phyloP scores from a whole-genome alignment of 1,139 yeast species.

The Hyphopichia wangnamkhiaoensis region DNA sequence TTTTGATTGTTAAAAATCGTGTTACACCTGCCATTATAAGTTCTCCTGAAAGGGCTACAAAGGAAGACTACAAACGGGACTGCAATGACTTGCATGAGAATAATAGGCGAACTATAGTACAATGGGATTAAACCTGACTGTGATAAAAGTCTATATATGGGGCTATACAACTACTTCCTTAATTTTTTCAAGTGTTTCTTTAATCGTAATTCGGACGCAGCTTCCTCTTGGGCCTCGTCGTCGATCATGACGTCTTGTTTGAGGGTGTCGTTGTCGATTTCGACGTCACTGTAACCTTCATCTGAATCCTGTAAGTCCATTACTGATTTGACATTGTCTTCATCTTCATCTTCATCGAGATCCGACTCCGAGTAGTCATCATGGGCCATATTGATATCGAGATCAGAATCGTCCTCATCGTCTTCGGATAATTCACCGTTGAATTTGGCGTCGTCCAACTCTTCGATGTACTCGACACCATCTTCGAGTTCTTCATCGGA shows the following conservation, averaged over 20 bases:
- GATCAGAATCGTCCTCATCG: slow-evolving; percentile 16
- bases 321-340: slow-evolving; percentile 23
- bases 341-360: slow-evolving; percentile 19
- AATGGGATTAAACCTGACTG: too few species aligned
- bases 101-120: too few species aligned
- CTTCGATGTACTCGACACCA: slow-evolving; percentile 43
- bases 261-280: slow-evolving; percentile 27
- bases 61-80: too few species aligned
- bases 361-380: slow-evolving; percentile 18
- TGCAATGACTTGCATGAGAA: too few species aligned
- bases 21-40: too few species aligned
- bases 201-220: neutral
- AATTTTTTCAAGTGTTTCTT: neutral
- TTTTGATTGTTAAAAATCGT: too few species aligned
- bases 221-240: slow-evolving; percentile 18
- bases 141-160: too few species aligned
- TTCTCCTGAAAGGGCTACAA: too few species aligned
- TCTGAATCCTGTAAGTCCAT: slow-evolving; percentile 14
- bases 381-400: too few species aligned
- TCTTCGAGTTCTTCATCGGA: slow-evolving; percentile 32
- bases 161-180: too few species aligned
- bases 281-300: slow-evolving; percentile 30
- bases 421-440: slow-evolving; percentile 21
- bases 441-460: slow-evolving; percentile 34
- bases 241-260: slow-evolving; percentile 22